phyloP scores from a whole-genome alignment of 1,284 basidiomycete species.

The Heterobasidion parviporum region DNA sequence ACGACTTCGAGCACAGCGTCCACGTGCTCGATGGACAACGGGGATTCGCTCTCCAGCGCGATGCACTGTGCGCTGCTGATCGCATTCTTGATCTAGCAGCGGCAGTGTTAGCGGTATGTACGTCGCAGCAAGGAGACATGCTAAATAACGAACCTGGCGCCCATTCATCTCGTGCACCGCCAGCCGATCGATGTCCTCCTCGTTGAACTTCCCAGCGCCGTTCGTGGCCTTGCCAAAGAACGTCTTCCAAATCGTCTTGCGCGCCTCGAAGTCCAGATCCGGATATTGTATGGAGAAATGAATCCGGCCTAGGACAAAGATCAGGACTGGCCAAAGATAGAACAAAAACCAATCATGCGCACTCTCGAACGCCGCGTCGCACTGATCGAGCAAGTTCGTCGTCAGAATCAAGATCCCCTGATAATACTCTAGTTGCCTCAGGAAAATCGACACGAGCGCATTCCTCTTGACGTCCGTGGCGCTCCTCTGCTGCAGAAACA shows the following conservation, averaged over 20 bases:
- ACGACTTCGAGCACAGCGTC: background rate
- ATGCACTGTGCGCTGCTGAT: conserved; percentile 25
- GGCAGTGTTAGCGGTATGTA: background rate
- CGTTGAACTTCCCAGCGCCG: background rate
- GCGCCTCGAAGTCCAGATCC: conserved; percentile 16
- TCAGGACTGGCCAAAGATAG: background rate
- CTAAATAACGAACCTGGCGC: conserved; percentile 8
- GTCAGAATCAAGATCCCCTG: conserved; percentile 30
- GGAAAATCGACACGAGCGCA: conserved; percentile 27
- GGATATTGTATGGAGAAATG: conserved; percentile 22
- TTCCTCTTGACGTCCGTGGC: conserved; percentile 20
- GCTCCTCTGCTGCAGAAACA: conserved; percentile 23
- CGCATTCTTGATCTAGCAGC: conserved; percentile 11
- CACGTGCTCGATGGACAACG: background rate
- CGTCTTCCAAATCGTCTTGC: conserved; percentile 18
- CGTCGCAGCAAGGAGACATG: background rate
- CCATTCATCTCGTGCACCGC: conserved; percentile 7
- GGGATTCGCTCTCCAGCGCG: conserved; percentile 20
- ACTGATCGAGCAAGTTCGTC: conserved; percentile 24
- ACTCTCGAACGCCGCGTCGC: conserved; percentile 28
- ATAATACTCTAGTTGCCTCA: conserved; percentile 24
- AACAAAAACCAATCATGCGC: conserved; percentile 2
- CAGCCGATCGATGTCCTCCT: conserved; percentile 6
- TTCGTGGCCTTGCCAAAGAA: conserved; percentile 13
- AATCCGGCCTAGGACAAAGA: conserved; percentile 17